Evolutionary conservation across 2,329 filamentous ascomycete genomes (phyloP), one percentile per base, ranked within the genome.

Genomic region (Fusarium haematococcum): DNA sequence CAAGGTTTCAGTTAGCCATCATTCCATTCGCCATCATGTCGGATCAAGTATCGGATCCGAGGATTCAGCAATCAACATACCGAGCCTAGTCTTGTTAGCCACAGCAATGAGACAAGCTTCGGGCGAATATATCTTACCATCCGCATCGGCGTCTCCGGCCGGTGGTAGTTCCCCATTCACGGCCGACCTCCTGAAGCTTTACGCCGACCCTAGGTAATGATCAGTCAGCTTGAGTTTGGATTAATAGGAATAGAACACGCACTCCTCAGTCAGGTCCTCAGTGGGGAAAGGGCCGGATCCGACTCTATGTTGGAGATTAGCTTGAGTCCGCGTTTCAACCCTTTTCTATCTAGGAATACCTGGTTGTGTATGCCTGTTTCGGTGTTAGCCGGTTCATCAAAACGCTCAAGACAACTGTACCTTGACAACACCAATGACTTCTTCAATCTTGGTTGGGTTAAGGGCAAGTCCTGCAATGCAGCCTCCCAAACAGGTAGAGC

Each of bases 221-320:
- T 11, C 83, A 84, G 30, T 76, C 79, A 68, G 50, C 32, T 16
- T 23, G 5, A 8, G 33, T 20, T 9, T n/a, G 8, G 6, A 6
- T 32, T 10, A 52, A 32, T 52, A 1, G 18, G 9, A 18, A 20
- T 52, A 32, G 18, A 32, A 23, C n/a, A 23, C 64, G 25, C 54
- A 79, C 65, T 84, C 83, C 43, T 80, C 81, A 4, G 79, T 61
- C 35, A 83, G 88, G 43, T 23, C 23, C 80, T 93, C 91, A 2
- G 90, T 91, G 18, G 90, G 90, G 83, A 93, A 92, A 10, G 89
- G 88, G 11, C 91, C 91, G 45, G 85, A 86, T 62, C 86, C 87
- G n/a, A 91, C 89, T 68, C 88, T 91, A 88, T 48, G 35, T 65
- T 27, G 33, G 5, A 32, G 13, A 58, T 58, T 41, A 43, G 30